Evolutionary conservation across 2,329 filamentous ascomycete species (phyloP), one percentile per base, ranked within the genome.

Genomic region (Cercospora berteroae): DNA sequence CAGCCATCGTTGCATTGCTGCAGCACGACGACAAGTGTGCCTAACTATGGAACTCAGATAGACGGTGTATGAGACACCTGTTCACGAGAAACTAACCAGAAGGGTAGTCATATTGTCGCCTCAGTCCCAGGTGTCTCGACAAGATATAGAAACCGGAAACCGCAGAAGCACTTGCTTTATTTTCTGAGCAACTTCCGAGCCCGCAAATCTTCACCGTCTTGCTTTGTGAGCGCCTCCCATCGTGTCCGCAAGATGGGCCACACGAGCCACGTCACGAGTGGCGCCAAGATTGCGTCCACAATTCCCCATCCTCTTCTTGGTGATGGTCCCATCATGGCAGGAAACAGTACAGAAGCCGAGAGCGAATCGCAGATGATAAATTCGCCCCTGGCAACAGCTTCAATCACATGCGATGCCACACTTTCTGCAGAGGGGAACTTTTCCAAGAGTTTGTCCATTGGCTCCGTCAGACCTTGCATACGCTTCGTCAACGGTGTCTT

Each of bases 291-390:
- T n/a, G 55, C 25, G 55, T 57, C 55, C 23, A n/a, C 55, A 29
- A 57, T 57, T 20, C 25, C n/a, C 25, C 18, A 23, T 12, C 18
- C 25, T 29, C n/a, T 23, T 29, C 25, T 25, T n/a, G 55, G 55
- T 29, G 55, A 57, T n/a, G 55, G 55, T 25, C 55, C 55, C 5
- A n/a, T 57, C 55, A 29, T 57, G 55, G n/a, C 55, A n/a, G 55
- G 16, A 57, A 20, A 57, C 55, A 57, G 16, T n/a, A 29, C 55
- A 23, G 55, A 20, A 29, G 55, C 55, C 23, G 55, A 23, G 16
- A 29, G 8, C 16, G 55, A 57, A 29, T 57, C 20, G 25, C 55
- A 57, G 25, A 57, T 29, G 55, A 57, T 57, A 20, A 57, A 57
- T 29, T 23, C 55, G n/a, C 18, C 18, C 29, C 25, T n/a, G 25